Evolutionary conservation across 768 basidiomycete genomes (phyloP).

Genomic region (Pleurotus citrinopileatus): DNA sequence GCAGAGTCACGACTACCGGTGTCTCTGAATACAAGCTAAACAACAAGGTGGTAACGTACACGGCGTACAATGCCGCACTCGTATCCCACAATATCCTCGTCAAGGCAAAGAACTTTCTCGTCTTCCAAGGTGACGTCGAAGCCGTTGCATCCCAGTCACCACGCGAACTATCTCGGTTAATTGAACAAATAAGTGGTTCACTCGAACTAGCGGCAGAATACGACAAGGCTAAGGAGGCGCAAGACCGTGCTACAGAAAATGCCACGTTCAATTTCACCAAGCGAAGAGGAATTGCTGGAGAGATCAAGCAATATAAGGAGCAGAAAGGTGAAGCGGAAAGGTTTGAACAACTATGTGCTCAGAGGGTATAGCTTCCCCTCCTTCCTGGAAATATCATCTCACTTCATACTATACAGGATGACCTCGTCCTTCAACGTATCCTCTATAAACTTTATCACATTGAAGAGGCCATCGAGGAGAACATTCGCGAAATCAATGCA

Average conservation of each 20-base stretch:
- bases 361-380: slow-evolving; percentile 50
- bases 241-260: slow-evolving; percentile 90
- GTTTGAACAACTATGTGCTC: slow-evolving; percentile 74
- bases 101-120: slow-evolving; percentile 98
- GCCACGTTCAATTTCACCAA: slow-evolving; percentile 95
- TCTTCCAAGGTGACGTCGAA: slow-evolving; percentile 99
- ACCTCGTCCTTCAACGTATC: slow-evolving; percentile 75
- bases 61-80: slow-evolving; percentile 86
- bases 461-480: slow-evolving; percentile 74
- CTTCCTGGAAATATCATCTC: slow-evolving; percentile 1
- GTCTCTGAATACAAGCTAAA: slow-evolving; percentile 92
- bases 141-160: slow-evolving; percentile 95
- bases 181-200: slow-evolving; percentile 95
- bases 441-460: slow-evolving; percentile 91
- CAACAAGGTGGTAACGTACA: slow-evolving; percentile 75
- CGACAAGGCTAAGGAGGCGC: slow-evolving; percentile 82
- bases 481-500: slow-evolving; percentile 64
- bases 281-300: slow-evolving; percentile 87
- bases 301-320: slow-evolving; percentile 97
- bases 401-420: slow-evolving; percentile 49
- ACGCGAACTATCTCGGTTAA: slow-evolving; percentile 82
- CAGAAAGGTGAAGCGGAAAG: slow-evolving; percentile 92
- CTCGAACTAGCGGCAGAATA: slow-evolving; percentile 88
- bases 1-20: slow-evolving; percentile 83
- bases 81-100: slow-evolving; percentile 92